Percentiles rank a stretch among this genome's conserved stretches.
Conservation (phyloP, 192 early-diverging fungal genomes). For the Kappamyces sp. region DNA sequence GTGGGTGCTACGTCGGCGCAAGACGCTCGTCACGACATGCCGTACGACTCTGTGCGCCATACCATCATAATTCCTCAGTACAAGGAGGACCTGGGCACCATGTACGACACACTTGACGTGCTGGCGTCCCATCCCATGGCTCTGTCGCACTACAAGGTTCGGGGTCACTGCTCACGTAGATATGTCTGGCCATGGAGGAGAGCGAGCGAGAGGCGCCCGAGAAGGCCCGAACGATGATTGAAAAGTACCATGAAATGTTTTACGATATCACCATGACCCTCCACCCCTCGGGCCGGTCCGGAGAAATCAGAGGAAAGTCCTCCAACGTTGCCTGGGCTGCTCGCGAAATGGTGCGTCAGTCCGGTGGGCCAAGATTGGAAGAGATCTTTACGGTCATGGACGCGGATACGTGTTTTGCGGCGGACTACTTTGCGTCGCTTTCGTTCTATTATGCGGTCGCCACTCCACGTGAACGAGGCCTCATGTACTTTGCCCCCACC, state of each 20-base stretch:
- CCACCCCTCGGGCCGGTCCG: constrained; percentile 52
- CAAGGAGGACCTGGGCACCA: constrained; percentile 59
- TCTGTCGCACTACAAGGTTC: constrained; percentile 49
- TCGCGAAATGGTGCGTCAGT: constrained; percentile 27
- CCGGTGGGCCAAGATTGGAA: constrained; percentile 25
- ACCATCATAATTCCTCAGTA: constrained; percentile 70
- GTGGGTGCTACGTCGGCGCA: constrained; percentile 31
- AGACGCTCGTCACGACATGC: constrained; percentile 46
- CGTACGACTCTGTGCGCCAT: constrained; percentile 50
- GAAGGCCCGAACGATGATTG: constrained; percentile 48
- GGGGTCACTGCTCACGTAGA: constrained; percentile 8
- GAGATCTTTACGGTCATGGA: constrained; percentile 64
- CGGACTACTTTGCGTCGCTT: constrained; percentile 51
- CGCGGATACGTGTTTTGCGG: constrained; percentile 63
- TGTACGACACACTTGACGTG: constrained; percentile 65
- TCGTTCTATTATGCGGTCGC: constrained; percentile 24
- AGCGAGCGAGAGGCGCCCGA: constrained; percentile 39
- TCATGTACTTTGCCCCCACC: constrained; percentile 29
- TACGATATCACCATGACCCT: constrained; percentile 57
- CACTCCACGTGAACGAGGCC: constrained; percentile 14
- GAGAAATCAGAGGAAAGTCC: constrained; percentile 61
- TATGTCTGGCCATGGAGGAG: constrained; percentile 67
- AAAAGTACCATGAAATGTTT: constrained; percentile 51
- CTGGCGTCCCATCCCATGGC: constrained; percentile 53
- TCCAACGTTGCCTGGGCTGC: constrained; percentile 63